phyloP scores from a whole-genome alignment of 2,329 filamentous ascomycete species.

The Clarireedia monteithiana region DNA sequence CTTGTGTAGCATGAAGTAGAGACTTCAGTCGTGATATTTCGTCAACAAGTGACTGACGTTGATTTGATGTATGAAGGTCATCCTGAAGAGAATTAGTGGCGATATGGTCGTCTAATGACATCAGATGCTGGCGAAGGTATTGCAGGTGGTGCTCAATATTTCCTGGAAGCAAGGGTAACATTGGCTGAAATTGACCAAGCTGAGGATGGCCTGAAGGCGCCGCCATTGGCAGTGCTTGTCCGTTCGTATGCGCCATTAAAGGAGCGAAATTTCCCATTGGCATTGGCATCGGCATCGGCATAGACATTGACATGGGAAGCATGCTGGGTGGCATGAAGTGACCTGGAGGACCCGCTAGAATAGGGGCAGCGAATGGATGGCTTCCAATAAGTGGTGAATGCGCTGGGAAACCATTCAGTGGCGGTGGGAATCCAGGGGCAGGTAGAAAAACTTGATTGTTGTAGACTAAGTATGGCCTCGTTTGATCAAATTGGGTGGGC shows the following conservation, averaged over 20 bases:
- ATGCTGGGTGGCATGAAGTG: neutral
- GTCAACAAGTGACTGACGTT: slow-evolving; percentile 35
- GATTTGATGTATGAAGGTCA: slow-evolving; percentile 41
- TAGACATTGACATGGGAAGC: slow-evolving; percentile 8
- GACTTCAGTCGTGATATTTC: neutral
- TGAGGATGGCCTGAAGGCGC: neutral
- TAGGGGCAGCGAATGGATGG: slow-evolving; percentile 15
- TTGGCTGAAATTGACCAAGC: neutral
- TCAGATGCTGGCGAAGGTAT: slow-evolving; percentile 43
- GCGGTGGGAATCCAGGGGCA: slow-evolving; percentile 21
- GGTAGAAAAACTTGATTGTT: slow-evolving; percentile 29
- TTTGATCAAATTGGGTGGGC: slow-evolving; percentile 29
- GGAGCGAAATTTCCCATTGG: slow-evolving; percentile 7
- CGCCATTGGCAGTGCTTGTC: slow-evolving; percentile 17
- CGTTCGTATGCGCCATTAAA: slow-evolving; percentile 14
- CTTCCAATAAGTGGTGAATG: slow-evolving; percentile 24
- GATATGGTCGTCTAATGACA: slow-evolving; percentile 49
- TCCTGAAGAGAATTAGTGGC: slow-evolving; percentile 38
- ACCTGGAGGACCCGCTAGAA: slow-evolving; percentile 6
- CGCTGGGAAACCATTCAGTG: slow-evolving; percentile 19
- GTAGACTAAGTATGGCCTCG: slow-evolving; percentile 26
- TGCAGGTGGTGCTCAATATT: slow-evolving; percentile 22
- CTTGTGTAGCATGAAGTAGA: neutral
- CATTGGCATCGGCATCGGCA: slow-evolving; percentile 10
- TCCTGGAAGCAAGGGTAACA: slow-evolving; percentile 7